Evolutionary conservation across 1,284 basidiomycete species (phyloP), one percentile per base, ranked within the genome.

Genomic region (Dichomitus squalens): DNA sequence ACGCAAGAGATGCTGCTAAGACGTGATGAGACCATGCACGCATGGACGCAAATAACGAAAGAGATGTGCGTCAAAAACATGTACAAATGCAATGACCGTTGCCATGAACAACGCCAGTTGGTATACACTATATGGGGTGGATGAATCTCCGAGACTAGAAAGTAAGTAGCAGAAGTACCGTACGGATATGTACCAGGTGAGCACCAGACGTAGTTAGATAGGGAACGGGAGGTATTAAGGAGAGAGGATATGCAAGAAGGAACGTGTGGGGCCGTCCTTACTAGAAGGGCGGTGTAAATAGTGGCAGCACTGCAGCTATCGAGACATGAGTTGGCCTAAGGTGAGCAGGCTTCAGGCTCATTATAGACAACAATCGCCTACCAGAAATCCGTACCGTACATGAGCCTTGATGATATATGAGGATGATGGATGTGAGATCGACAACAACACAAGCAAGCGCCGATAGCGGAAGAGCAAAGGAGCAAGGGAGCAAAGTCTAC

Each of bases 181-280:
- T 46, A 46, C 14, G 43, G 29, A 41, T 47, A 51, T 46, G 49
- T 6, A 39, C 9, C 18, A 41, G 27, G n/a, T 18, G 6, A 40
- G 47, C 20, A 12, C 46, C 39, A 34, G 31, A 40, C 9, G 18
- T 14, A 40, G 41, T 5, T 14, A 2, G 21, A 36, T 9, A 50
- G 31, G 23, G 49, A 46, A 39, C 35, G 40, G 27, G 20, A 34
- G 48, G 46, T 58, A 34, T 40, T 33, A 43, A 36, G 20, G 46
- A 36, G 40, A 9, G 43, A 7, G 41, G 20, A 33, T 38, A 27
- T 23, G 57, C 53, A 57, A 52, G 16, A 63, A 63, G 49, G 58
- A 60, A 56, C 33, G 58, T 63, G 61, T 38, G 61, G 58, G 49
- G 56, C 58, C 53, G 54, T 41, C 58, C 52, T 57, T 39, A 41